These are phyloP conservation scores for Russula griseocarnosa DNA, from an alignment of 768 basidiomycete genomes.

Conservation along the genomic window DNA sequence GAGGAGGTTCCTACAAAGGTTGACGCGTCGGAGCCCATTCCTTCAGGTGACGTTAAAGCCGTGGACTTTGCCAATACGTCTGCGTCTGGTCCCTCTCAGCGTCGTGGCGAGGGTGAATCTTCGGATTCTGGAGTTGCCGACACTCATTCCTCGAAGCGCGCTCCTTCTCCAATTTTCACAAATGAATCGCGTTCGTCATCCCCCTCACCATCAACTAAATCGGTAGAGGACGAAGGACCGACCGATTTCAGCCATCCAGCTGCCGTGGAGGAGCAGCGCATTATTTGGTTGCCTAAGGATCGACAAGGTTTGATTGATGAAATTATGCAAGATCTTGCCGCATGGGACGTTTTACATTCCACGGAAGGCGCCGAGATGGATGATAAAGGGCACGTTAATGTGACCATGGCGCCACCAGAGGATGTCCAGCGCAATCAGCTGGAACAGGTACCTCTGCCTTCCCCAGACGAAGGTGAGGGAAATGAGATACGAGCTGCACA, in stretches of 20 bases:
- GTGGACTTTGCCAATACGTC: background rate
- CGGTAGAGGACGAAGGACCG: constrained; percentile 32
- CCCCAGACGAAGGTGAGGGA: constrained; percentile 2
- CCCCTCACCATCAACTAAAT: constrained; percentile 29
- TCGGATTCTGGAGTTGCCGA: background rate
- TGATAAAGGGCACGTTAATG: constrained; percentile 56
- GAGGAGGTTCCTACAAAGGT: background rate
- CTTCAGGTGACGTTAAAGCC: background rate
- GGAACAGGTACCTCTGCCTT: background rate
- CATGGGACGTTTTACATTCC: constrained; percentile 49
- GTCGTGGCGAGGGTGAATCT: background rate
- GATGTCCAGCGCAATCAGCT: constrained; percentile 8
- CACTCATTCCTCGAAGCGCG: background rate
- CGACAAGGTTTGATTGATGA: constrained; percentile 54
- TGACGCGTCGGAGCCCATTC: background rate
- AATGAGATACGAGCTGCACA: background rate
- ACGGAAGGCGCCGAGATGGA: constrained; percentile 54
- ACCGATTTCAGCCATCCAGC: constrained; percentile 87
- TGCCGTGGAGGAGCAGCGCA: constrained; percentile 61
- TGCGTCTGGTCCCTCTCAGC: constrained; percentile 1
- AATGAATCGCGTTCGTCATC: constrained; percentile 18
- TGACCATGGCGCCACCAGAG: constrained; percentile 45
- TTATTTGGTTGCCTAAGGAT: constrained; percentile 88
- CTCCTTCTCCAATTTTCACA: constrained; percentile 9
- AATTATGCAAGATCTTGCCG: constrained; percentile 55